phyloP scores from a whole-genome alignment of 2,329 filamentous ascomycete species.

The Penicillium hesseltinei region DNA sequence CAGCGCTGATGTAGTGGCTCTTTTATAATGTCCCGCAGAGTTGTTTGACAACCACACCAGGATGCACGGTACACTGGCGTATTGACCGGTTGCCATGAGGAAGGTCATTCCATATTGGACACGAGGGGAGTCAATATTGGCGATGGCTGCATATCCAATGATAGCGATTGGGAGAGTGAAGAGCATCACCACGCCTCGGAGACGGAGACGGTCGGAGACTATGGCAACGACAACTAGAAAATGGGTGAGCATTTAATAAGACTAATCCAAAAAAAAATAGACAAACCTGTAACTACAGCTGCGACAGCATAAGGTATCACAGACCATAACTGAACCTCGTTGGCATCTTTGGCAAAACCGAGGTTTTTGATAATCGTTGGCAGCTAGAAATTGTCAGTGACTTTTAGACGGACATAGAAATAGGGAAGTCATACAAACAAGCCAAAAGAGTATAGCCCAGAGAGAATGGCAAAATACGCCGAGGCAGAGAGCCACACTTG shows the following conservation, averaged over 20 bases:
- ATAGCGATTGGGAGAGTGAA: slow-evolving; percentile 63
- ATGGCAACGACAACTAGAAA: slow-evolving; percentile 45
- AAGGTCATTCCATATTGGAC: slow-evolving; percentile 66
- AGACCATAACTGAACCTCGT: slow-evolving; percentile 61
- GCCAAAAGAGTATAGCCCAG: slow-evolving; percentile 62
- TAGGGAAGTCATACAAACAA: slow-evolving; percentile 53
- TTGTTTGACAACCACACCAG: slow-evolving; percentile 68
- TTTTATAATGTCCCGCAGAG: slow-evolving; percentile 67
- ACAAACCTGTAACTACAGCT: slow-evolving; percentile 53
- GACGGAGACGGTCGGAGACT: slow-evolving; percentile 59
- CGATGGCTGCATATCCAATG: slow-evolving; percentile 63
- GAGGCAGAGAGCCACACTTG: slow-evolving; percentile 63
- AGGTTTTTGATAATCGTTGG: slow-evolving; percentile 64
- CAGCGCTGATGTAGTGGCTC: slow-evolving; percentile 64
- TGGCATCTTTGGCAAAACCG: slow-evolving; percentile 53
- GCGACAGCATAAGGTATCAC: slow-evolving; percentile 65
- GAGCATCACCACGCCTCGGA: slow-evolving; percentile 63
- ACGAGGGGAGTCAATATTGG: slow-evolving; percentile 51
- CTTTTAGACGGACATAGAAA: not conserved
- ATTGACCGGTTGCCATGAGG: slow-evolving; percentile 65
- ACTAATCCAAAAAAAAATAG: not conserved
- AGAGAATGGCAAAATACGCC: slow-evolving; percentile 60
- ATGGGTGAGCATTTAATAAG: slow-evolving; percentile 7
- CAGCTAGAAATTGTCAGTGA: slow-evolving; percentile 41
- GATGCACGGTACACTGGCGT: slow-evolving; percentile 61